A percentile compares a stretch with the other conserved stretches of the same genome.
These are phyloP conservation scores for Royoungia palumana DNA, from an alignment of 768 basidiomycete genomes.

Conservation along the genomic window DNA sequence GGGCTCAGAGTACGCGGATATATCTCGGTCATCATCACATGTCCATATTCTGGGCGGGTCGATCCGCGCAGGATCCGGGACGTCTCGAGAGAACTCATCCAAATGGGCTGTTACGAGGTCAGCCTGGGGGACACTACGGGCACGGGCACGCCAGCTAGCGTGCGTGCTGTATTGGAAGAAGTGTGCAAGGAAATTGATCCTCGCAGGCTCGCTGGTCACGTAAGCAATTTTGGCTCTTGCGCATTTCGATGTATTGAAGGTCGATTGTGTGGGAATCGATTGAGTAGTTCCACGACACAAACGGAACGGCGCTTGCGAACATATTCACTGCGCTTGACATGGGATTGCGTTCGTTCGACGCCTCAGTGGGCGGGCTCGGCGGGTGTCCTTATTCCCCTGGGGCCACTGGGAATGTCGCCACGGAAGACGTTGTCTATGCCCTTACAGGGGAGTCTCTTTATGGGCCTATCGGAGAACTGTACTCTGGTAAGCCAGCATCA, in stretches of 20 bases:
- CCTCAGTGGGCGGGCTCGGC: conserved; percentile 85
- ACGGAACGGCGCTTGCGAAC: conserved; percentile 78
- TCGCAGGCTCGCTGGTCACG: conserved; percentile 62
- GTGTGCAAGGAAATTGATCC: conserved; percentile 62
- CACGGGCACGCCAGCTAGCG: conserved; percentile 68
- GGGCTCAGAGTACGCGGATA: conserved; percentile 80
- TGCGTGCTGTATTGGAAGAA: conserved; percentile 66
- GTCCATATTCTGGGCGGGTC: conserved; percentile 83
- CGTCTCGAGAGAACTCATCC: conserved; percentile 64
- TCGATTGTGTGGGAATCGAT: neutral
- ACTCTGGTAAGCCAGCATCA: conserved; percentile 14
- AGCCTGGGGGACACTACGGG: conserved; percentile 93
- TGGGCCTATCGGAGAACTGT: conserved; percentile 41
- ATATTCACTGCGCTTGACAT: conserved; percentile 65
- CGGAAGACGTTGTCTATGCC: conserved; percentile 88
- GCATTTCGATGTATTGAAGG: no score
- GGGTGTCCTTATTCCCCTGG: conserved; percentile 97
- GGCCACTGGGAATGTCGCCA: conserved; percentile 92
- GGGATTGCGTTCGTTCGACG: conserved; percentile 80
- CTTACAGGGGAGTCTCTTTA: conserved; percentile 61
- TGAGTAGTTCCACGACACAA: conserved; percentile 86
- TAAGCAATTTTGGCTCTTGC: conserved; percentile 22
- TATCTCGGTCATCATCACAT: conserved; percentile 78
- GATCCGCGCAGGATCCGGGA: conserved; percentile 62
- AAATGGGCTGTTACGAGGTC: conserved; percentile 95